These are phyloP conservation scores for Tagetes patula DNA, from an alignment of 129 eudicot genomes.

Conservation along the genomic window DNA sequence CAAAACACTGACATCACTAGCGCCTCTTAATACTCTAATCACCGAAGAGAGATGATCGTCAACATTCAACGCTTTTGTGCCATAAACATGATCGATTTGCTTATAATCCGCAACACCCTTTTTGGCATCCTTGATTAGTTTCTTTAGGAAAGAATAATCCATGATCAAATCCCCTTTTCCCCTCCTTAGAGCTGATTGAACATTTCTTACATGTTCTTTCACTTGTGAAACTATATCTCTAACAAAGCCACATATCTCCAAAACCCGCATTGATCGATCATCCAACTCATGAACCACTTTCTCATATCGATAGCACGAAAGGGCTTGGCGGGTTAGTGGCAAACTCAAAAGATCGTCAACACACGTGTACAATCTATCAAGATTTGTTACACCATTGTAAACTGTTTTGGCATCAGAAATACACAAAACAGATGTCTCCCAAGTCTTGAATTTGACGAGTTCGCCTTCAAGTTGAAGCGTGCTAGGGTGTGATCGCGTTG, in stretches of 20 bases:
- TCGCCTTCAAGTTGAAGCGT: conserved; percentile 41
- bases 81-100: too few relatives aligned
- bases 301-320: conserved; percentile 33
- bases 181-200: conserved; percentile 19
- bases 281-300: conserved; percentile 31
- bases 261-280: conserved; percentile 39
- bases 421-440: conserved; percentile 33
- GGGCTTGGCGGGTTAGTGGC: conserved; percentile 36
- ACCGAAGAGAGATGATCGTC: too few relatives aligned
- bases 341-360: conserved; percentile 37
- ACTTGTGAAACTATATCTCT: conserved; percentile 37
- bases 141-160: too few relatives aligned
- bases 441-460: conserved; percentile 35
- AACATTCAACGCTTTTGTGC: too few relatives aligned
- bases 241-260: conserved; percentile 33
- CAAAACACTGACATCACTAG: too few relatives aligned
- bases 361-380: conserved; percentile 47
- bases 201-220: conserved; percentile 30
- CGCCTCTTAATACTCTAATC: too few relatives aligned
- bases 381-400: conserved; percentile 31
- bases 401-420: conserved; percentile 25
- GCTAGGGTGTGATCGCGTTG: conserved; percentile 45
- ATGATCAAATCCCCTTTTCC: conserved; percentile 19
- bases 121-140: too few relatives aligned
- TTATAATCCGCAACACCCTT: too few relatives aligned